Evolutionary conservation across 2,329 filamentous ascomycete genomes (phyloP), one percentile per base, ranked within the genome.

Genomic region (Diaporthe ampelina): DNA sequence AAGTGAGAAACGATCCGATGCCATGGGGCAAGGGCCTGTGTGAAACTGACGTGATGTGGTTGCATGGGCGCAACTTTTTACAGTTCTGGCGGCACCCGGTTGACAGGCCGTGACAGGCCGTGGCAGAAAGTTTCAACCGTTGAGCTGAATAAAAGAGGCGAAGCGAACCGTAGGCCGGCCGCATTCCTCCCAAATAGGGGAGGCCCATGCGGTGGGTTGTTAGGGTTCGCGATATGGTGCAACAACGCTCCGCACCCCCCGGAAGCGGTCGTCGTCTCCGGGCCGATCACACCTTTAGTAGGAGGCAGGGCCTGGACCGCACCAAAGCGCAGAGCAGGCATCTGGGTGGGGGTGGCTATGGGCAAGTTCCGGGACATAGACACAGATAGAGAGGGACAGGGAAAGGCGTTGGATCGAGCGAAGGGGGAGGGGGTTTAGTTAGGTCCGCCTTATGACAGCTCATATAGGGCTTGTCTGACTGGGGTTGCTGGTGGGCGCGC

Each of bases 191-290:
- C 26, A 50, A 24, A 52, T 45, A 15, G 15, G n/a, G 45, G 8
- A 67, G 48, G 21, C 45, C 45, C 63, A 37, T 52, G 63, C 63
- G 63, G 45, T 37, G 37, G 37, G 11, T 40, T 40, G 37, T 35
- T 40, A 52, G 63, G 21, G 63, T 67, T 52, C 63, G 45, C 37
- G 29, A 67, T 52, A 48, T 45, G 21, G 45, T 40, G 37, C 37
- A 48, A 48, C 61, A 10, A 40, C 61, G 19, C 32, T 50, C 32
- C 63, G 29, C 40, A 52, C 45, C 63, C 45, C 63, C 63, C 45
- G 63, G 45, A 67, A 37, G 63, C 63, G 63, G 63, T 67, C 29
- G 63, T 52, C 29, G 29, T 35, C 29, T 67, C 63, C 63, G 45
- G 45, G 45, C 63, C 45, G 45, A 52, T 67, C n/a, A 52, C 61